Evolutionary conservation across 305 asterid species (phyloP).

Genomic region (Lippia alba): DNA sequence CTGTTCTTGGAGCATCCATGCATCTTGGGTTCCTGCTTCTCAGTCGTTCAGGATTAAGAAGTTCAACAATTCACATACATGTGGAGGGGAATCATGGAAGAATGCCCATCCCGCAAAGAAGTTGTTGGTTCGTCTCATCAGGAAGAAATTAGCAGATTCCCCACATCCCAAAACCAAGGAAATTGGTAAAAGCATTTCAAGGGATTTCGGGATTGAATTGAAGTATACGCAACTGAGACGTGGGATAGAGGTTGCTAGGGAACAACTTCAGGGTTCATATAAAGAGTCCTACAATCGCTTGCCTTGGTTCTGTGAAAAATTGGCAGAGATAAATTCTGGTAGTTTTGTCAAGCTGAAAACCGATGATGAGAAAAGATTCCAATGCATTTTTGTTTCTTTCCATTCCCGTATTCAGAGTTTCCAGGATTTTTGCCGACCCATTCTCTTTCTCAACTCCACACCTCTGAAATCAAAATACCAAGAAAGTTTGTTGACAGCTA

Average conservation of each 20-base stretch:
- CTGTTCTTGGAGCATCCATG: conserved; percentile 89
- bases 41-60: conserved; percentile 75
- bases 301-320: conserved; percentile 73
- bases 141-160: conserved; percentile 74
- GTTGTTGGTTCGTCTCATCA: conserved; percentile 82
- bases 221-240: conserved; percentile 82
- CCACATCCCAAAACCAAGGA: conserved; percentile 86
- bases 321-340: conserved; percentile 77
- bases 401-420: conserved; percentile 66
- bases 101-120: conserved; percentile 80
- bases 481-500: conserved; percentile 76
- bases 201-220: conserved; percentile 75
- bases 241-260: conserved; percentile 83
- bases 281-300: conserved; percentile 76
- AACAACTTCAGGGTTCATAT: conserved; percentile 84
- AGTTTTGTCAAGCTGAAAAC: conserved; percentile 63
- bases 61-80: conserved; percentile 70
- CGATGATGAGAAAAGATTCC: conserved; percentile 66
- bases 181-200: conserved; percentile 73
- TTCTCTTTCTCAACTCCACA: conserved; percentile 81
- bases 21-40: conserved; percentile 76
- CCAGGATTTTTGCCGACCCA: conserved; percentile 75
- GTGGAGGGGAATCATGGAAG: conserved; percentile 84
- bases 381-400: conserved; percentile 66
- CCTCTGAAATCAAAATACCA: conserved; percentile 73